A percentile compares a stretch with the other conserved stretches of the same genome.
Evolutionary conservation across 306 rosid genomes (phyloP).

Genomic region (Ormosia semicastrata): DNA sequence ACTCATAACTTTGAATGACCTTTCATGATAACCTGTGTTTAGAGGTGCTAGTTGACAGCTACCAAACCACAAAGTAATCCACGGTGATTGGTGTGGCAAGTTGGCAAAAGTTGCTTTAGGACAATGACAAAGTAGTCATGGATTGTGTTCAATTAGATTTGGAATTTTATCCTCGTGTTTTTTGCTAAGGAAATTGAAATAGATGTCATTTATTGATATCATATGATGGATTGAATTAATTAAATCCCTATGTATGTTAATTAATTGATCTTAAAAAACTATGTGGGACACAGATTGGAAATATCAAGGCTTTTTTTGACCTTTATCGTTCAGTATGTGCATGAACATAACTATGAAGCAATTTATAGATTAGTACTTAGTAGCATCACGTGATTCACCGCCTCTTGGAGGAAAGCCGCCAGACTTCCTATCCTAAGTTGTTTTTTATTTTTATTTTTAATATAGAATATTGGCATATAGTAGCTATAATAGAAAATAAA

Average conservation of each 20-base stretch:
- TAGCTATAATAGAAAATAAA: too few relatives aligned
- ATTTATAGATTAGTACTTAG: not conserved
- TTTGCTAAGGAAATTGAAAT: not conserved
- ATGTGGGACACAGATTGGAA: not conserved
- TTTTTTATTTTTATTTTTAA: too few relatives aligned
- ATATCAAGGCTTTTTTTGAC: not conserved
- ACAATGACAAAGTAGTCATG: not conserved
- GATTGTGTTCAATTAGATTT: not conserved
- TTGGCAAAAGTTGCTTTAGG: not conserved
- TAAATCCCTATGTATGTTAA: not conserved
- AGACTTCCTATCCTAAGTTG: too few relatives aligned
- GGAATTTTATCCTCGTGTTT: not conserved
- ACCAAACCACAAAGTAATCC: not conserved
- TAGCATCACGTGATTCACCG: too few relatives aligned
- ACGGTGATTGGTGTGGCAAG: not conserved
- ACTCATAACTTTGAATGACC: too few relatives aligned
- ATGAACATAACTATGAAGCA: not conserved
- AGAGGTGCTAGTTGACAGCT: not conserved
- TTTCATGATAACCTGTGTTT: not conserved
- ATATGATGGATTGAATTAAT: not conserved
- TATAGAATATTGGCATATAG: too few relatives aligned
- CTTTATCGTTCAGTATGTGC: not conserved
- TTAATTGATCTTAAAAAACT: not conserved
- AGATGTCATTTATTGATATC: too few relatives aligned
- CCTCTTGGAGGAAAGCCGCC: too few relatives aligned